Evolutionary conservation across 2,329 filamentous ascomycete genomes (phyloP), one percentile per base, ranked within the genome.

Genomic region (Colletotrichum higginsianum): DNA sequence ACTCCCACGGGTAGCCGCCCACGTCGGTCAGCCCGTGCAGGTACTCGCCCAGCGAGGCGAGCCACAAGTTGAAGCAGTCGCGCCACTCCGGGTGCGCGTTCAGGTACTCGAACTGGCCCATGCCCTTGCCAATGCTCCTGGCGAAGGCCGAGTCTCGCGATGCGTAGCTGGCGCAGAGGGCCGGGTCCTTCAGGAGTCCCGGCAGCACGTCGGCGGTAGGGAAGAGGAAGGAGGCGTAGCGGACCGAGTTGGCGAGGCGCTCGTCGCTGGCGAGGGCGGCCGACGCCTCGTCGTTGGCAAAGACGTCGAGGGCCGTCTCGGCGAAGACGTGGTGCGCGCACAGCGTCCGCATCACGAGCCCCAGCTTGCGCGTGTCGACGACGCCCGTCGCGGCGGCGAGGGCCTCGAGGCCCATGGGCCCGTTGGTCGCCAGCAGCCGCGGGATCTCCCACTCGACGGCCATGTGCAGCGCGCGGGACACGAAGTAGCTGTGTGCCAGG

Each of bases 51-150:
- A 55, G 64, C 9, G 58, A 63, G n/a, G 58, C 65, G 38, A 68
- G 64, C 38, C 46, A 67, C 9, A 68, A 16, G 46, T 68, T 18
- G 58, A 71, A 68, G 46, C 57, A 63, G 52, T 71, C 58, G 12
- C 68, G 68, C 58, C 65, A 68, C 44, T 71, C 52, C 26, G 68
- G 52, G 30, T 71, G 58, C 44, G 58, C 57, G 40, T 71, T 71
- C 16, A 71, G n/a, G 58, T 9, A 71, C 40, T 71, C 68, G 26
- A 71, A 63, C 58, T 68, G 68, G 5, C 68, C 58, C 68, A 68
- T 63, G 13, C 64, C 65, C 38, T 68, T 60, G n/a, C 68, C 68
- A 6, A 71, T 38, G 46, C 52, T 71, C 30, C 38, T 68, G 57
- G 65, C 16, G 15, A 68, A 68, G 5, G 64, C 64, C n/a, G 68